A percentile compares a stretch with the other conserved stretches of the same genome.
phyloP scores from a whole-genome alignment of 2,329 filamentous ascomycete genomes.

The Thielaviopsis ethacetica region DNA sequence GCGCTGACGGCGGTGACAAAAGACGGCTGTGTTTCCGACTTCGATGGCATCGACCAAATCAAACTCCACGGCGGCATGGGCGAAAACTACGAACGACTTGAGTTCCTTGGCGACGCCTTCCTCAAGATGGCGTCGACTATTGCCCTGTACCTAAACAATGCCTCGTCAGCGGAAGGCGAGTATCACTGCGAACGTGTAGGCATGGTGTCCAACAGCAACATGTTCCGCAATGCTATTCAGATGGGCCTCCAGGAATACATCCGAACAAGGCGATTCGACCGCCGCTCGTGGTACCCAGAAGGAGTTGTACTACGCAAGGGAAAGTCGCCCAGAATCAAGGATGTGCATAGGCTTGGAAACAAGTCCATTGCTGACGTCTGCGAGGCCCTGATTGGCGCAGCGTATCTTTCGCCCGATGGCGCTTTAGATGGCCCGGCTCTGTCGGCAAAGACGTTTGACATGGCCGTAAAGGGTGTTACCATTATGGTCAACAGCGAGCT shows the following conservation, averaged over 20 bases:
- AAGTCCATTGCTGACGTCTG: conserved; percentile 92
- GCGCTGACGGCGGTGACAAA: conserved; percentile 88
- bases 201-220: conserved; percentile 78
- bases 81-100: conserved; percentile 83
- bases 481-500: conserved; percentile 51
- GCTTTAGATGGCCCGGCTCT: conserved; percentile 23
- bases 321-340: conserved; percentile 34
- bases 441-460: conserved; percentile 27
- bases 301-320: conserved; percentile 58
- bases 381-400: conserved; percentile 83
- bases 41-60: conserved; percentile 48
- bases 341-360: conserved; percentile 55
- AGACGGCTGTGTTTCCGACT: conserved; percentile 69
- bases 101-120: conserved; percentile 86
- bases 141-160: conserved; percentile 61
- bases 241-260: conserved; percentile 56
- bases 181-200: conserved; percentile 86
- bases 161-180: conserved; percentile 61
- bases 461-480: conserved; percentile 48
- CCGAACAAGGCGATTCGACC: conserved; percentile 66
- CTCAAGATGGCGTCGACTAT: conserved; percentile 94
- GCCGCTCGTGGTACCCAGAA: conserved; percentile 78
- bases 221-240: conserved; percentile 60
- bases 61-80: conserved; percentile 78
- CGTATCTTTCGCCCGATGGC: conserved; percentile 37